Evolutionary conservation across 2,329 filamentous ascomycete species (phyloP).

Genomic region (Aspergillus sojae): DNA sequence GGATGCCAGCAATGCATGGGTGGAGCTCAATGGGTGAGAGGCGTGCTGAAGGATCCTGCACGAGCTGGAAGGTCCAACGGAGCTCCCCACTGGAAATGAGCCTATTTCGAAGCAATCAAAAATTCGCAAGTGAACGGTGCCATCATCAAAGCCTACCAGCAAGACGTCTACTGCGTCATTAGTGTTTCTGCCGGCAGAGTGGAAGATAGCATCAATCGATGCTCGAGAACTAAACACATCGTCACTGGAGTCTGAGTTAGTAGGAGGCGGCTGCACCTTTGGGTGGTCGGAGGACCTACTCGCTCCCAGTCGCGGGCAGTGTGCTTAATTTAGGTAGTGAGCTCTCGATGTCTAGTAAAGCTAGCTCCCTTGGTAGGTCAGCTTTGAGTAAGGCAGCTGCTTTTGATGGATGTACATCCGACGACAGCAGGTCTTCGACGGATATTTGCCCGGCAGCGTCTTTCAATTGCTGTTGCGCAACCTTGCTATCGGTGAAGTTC

Average conservation of each 20-base stretch:
- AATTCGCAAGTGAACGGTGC: conserved; percentile 74
- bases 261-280: not conserved
- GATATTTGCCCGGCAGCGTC: conserved; percentile 36
- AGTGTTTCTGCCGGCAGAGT: conserved; percentile 62
- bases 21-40: conserved; percentile 73
- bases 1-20: conserved; percentile 69
- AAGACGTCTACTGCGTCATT: conserved; percentile 79
- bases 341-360: conserved; percentile 74
- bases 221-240: conserved; percentile 70
- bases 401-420: conserved; percentile 42
- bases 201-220: conserved; percentile 71
- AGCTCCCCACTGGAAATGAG: conserved; percentile 47
- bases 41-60: conserved; percentile 61
- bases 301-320: conserved; percentile 67
- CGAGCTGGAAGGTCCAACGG: conserved; percentile 38
- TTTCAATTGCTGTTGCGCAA: conserved; percentile 46
- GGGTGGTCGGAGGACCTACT: conserved; percentile 34
- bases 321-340: conserved; percentile 76
- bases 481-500: conserved; percentile 56
- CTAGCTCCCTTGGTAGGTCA: conserved; percentile 72
- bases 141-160: conserved; percentile 71
- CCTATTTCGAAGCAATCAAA: conserved; percentile 85
- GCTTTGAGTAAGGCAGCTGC: conserved; percentile 42
- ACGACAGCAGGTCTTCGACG: conserved; percentile 46
- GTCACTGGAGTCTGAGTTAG: conserved; percentile 40